These are phyloP conservation scores for Epichloe sibirici DNA, from an alignment of 2,329 filamentous ascomycete species.

Conservation along the genomic window DNA sequence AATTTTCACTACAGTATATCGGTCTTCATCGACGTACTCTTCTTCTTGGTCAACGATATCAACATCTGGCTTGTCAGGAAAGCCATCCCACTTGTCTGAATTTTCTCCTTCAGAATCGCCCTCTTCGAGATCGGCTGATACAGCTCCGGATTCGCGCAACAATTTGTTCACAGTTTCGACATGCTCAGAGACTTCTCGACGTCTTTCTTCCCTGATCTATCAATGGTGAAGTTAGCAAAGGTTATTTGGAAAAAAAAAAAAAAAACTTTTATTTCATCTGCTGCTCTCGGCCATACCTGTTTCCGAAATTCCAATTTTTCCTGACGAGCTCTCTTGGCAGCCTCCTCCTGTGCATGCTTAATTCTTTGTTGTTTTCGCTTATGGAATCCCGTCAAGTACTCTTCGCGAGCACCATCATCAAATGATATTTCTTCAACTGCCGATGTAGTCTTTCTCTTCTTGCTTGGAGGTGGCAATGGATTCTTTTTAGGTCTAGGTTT, in stretches of 20 bases:
- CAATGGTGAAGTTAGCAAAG: not conserved
- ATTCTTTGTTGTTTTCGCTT: conserved; percentile 83
- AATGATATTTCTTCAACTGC: conserved; percentile 73
- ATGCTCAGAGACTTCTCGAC: conserved; percentile 69
- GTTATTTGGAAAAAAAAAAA: not conserved
- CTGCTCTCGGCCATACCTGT: conserved; percentile 43
- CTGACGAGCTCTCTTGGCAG: conserved; percentile 62
- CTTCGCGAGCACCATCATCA: conserved; percentile 64
- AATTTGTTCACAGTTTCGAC: conserved; percentile 63
- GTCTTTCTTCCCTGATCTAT: conserved; percentile 73
- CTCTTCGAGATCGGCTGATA: conserved; percentile 27
- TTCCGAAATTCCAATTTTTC: conserved; percentile 64
- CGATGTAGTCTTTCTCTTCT: conserved; percentile 50
- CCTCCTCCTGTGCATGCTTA: conserved; percentile 74
- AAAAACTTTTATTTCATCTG: not conserved
- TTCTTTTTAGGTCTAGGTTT: conserved; percentile 47
- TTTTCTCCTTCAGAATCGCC: conserved; percentile 26
- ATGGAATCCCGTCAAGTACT: conserved; percentile 91
- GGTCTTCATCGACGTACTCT: conserved; percentile 93
- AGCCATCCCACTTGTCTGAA: conserved; percentile 52
- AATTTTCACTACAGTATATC: conserved; percentile 88
- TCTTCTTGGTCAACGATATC: conserved; percentile 66
- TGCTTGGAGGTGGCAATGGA: conserved; percentile 45
- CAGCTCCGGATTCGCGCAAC: conserved; percentile 45
- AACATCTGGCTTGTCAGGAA: conserved; percentile 38